These are phyloP conservation scores for Drechslera avenae DNA, from an alignment of 2,329 filamentous ascomycete species.

Conservation along the genomic window DNA sequence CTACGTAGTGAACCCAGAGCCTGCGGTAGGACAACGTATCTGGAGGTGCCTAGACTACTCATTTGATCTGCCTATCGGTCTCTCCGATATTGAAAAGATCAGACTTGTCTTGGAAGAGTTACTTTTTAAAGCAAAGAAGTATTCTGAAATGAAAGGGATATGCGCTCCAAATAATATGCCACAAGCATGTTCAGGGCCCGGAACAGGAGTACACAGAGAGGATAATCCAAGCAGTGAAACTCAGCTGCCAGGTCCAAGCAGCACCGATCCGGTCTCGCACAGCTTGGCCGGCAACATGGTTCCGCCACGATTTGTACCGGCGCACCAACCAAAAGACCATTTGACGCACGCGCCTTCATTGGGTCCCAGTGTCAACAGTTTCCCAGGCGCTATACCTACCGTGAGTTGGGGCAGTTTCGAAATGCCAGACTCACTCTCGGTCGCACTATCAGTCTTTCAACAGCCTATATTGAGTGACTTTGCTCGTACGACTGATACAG, in stretches of 20 bases:
- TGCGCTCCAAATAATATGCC: constrained; percentile 57
- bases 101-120: constrained; percentile 67
- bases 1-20: constrained; percentile 62
- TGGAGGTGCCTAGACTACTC: constrained; percentile 75
- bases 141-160: constrained; percentile 64
- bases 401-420: constrained; percentile 35
- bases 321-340: constrained; percentile 1
- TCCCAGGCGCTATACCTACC: constrained; percentile 32
- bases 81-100: constrained; percentile 63
- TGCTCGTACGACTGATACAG: background rate
- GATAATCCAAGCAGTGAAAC: constrained; percentile 10
- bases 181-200: constrained; percentile 37
- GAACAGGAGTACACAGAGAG: constrained; percentile 10
- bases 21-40: constrained; percentile 66
- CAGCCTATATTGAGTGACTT: constrained; percentile 2
- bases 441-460: constrained; percentile 6
- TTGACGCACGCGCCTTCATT: background rate
- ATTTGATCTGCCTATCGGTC: constrained; percentile 63
- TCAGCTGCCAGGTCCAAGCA: constrained; percentile 3
- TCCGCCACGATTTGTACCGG: constrained; percentile 9
- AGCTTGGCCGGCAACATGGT: background rate
- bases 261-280: background rate
- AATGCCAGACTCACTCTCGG: constrained; percentile 13
- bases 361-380: constrained; percentile 11
- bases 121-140: constrained; percentile 63